Evolutionary conservation across 306 rosid species (phyloP).

Genomic region (Vigna angularis): DNA sequence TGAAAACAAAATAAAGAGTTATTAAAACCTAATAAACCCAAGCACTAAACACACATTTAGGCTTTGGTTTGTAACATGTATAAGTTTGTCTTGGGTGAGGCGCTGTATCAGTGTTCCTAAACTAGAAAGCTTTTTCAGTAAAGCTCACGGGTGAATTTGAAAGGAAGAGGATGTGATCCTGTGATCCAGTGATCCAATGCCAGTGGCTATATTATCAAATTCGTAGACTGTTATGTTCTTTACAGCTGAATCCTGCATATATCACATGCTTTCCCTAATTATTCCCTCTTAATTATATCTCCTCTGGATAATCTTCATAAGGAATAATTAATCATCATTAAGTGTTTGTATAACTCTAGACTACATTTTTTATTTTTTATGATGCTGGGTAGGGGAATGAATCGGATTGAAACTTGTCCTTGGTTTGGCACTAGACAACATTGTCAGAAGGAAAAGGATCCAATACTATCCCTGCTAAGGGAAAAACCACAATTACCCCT

Average conservation of each 20-base stretch:
- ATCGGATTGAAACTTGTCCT: constrained; percentile 37
- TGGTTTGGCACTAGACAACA: constrained; percentile 39
- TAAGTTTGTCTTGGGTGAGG: constrained; percentile 43
- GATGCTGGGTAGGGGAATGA: not conserved
- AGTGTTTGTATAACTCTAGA: not conserved
- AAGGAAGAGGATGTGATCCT: constrained; percentile 43
- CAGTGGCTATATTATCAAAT: constrained; percentile 38
- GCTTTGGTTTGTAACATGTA: not conserved
- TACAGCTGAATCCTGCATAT: constrained; percentile 32
- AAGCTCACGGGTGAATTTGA: constrained; percentile 43
- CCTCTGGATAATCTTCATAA: not conserved
- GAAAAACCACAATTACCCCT: constrained; percentile 36
- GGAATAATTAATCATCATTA: not conserved
- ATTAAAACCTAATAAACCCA: no score
- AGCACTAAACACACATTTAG: no score
- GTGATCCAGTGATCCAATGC: not conserved
- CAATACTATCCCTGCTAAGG: constrained; percentile 32
- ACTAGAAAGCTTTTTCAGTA: constrained; percentile 36
- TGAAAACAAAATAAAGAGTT: no score
- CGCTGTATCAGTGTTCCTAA: constrained; percentile 40
- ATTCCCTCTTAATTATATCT: constrained; percentile 33
- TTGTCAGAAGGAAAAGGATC: constrained; percentile 47
- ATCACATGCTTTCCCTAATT: constrained; percentile 42
- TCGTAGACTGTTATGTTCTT: not conserved
- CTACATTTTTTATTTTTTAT: constrained; percentile 28